A percentile compares a stretch with the other conserved stretches of the same genome.
Evolutionary conservation across 345 rosid species (phyloP).

Genomic region (Acer saccharum): DNA sequence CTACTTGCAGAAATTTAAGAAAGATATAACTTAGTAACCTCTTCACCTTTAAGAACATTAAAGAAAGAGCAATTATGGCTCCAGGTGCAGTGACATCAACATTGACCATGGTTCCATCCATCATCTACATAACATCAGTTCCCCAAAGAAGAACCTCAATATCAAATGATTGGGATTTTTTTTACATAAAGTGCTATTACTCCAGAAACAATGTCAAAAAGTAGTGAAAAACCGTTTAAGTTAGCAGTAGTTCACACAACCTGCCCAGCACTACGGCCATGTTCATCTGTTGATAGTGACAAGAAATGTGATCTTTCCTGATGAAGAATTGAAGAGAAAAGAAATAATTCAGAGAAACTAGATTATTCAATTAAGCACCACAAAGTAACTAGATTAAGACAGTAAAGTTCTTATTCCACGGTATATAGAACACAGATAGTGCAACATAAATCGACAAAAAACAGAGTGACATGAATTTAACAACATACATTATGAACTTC

Average conservation of each 20-base stretch:
- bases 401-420: conserved; percentile 16
- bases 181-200: neutral
- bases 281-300: conserved; percentile 58
- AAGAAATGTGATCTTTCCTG: conserved; percentile 68
- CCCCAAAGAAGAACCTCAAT: conserved; percentile 8
- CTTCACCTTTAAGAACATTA: conserved; percentile 87
- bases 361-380: conserved; percentile 5
- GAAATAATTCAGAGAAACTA: conserved; percentile 21
- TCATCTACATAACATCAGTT: conserved; percentile 51
- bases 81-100: conserved; percentile 99
- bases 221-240: conserved; percentile 9
- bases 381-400: conserved; percentile 10
- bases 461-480: conserved; percentile 28
- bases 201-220: neutral
- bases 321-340: conserved; percentile 20
- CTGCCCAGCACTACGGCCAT: conserved; percentile 70
- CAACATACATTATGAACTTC: conserved; percentile 61
- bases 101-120: conserved; percentile 76
- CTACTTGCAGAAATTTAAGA: conserved; percentile 14
- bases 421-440: conserved; percentile 12
- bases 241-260: conserved; percentile 40
- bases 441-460: conserved; percentile 18
- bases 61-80: conserved; percentile 82
- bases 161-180: neutral
- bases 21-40: conserved; percentile 14